Evolutionary conservation across 1,284 basidiomycete genomes (phyloP).

Genomic region (Pseudozyma hubeiensis): DNA sequence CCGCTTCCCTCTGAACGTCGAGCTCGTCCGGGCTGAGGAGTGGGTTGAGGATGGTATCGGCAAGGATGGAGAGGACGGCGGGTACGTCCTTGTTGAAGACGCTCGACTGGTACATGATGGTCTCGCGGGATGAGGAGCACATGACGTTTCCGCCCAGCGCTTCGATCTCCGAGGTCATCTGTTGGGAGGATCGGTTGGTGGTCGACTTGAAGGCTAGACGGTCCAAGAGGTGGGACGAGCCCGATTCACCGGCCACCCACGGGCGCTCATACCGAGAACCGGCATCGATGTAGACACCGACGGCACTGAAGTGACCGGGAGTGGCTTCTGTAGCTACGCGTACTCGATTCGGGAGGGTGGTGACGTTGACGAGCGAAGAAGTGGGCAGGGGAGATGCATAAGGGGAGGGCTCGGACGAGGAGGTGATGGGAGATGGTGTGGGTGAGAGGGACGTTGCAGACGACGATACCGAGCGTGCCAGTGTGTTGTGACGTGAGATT

Average conservation of each 20-base stretch:
- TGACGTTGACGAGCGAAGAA: slow-evolving; percentile 71
- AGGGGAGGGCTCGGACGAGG: slow-evolving; percentile 22
- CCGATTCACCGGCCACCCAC: slow-evolving; percentile 74
- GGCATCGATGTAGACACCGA: slow-evolving; percentile 92
- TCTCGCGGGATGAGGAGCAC: slow-evolving; percentile 89
- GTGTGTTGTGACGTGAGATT: slow-evolving; percentile 16
- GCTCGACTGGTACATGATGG: slow-evolving; percentile 98
- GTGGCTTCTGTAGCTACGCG: slow-evolving; percentile 90
- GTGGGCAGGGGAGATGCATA: slow-evolving; percentile 43
- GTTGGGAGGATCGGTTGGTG: slow-evolving; percentile 72
- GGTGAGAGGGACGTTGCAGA: slow-evolving; percentile 14
- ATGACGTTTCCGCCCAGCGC: slow-evolving; percentile 90
- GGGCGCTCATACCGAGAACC: slow-evolving; percentile 90
- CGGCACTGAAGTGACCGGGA: slow-evolving; percentile 92
- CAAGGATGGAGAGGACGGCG: slow-evolving; percentile 85
- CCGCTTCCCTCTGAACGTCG: slow-evolving; percentile 84
- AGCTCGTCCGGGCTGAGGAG: slow-evolving; percentile 83
- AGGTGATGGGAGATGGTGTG: slow-evolving; percentile 6
- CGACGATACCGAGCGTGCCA: slow-evolving; percentile 38
- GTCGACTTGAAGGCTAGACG: slow-evolving; percentile 92
- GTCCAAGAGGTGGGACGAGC: slow-evolving; percentile 91
- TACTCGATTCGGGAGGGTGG: slow-evolving; percentile 90
- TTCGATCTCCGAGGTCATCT: slow-evolving; percentile 86
- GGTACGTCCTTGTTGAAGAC: slow-evolving; percentile 88
- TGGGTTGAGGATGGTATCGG: slow-evolving; percentile 88